phyloP scores from a whole-genome alignment of 805 yeast genomes.

The Vanderwaltozyma polyspora region DNA sequence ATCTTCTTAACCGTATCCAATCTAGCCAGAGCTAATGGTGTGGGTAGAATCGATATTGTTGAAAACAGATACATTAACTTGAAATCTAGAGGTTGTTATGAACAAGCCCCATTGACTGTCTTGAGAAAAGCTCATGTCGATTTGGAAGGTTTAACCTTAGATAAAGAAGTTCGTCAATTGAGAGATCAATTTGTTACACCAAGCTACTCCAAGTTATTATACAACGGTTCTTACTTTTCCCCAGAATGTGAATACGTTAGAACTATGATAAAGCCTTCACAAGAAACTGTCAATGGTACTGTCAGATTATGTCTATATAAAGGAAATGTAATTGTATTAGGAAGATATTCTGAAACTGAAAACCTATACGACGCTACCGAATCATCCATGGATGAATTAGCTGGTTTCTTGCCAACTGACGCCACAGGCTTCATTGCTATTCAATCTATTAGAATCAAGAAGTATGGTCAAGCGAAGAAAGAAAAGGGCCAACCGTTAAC shows the following conservation, averaged over 20 bases:
- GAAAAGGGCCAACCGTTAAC: constrained; percentile 48
- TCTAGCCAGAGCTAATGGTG: constrained; percentile 97
- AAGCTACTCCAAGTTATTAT: constrained; percentile 76
- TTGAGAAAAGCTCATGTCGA: constrained; percentile 92
- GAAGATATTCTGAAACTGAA: constrained; percentile 93
- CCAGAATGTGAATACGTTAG: constrained; percentile 97
- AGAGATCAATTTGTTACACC: constrained; percentile 96
- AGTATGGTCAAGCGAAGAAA: constrained; percentile 92
- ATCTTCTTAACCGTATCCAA: constrained; percentile 86
- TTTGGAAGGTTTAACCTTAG: constrained; percentile 91
- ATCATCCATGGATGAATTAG: constrained; percentile 97
- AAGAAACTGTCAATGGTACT: constrained; percentile 88
- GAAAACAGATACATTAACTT: constrained; percentile 98
- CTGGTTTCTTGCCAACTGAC: constrained; percentile 95
- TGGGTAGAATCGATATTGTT: constrained; percentile 97
- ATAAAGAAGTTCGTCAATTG: constrained; percentile 93
- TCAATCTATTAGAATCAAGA: constrained; percentile 96
- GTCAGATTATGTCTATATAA: constrained; percentile 91
- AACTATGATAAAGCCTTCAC: constrained; percentile 89
- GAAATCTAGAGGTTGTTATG: constrained; percentile 98
- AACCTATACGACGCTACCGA: constrained; percentile 95
- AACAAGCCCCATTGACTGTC: constrained; percentile 94
- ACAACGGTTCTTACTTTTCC: constrained; percentile 95
- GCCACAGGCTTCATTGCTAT: constrained; percentile 96
- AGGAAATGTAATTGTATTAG: constrained; percentile 74